Evolutionary conservation across 768 basidiomycete genomes (phyloP).

Genomic region (Hygrocybe coccinea): DNA sequence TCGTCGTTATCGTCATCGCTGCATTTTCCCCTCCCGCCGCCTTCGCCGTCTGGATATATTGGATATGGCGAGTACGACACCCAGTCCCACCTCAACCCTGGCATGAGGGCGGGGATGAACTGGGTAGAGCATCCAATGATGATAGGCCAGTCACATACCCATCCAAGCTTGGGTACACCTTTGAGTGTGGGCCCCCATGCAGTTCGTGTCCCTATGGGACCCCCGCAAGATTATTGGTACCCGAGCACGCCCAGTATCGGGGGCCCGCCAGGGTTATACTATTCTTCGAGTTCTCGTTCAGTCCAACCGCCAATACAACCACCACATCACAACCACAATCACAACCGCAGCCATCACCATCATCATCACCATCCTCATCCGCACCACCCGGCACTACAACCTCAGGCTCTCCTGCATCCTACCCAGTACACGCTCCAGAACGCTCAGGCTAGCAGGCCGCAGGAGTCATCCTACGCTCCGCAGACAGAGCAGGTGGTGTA

Average conservation of each 20-base stretch:
- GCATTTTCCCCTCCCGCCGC: slow-evolving; percentile 7
- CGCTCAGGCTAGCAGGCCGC: too few relatives aligned
- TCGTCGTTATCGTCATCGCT: slow-evolving; percentile 3
- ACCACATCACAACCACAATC: slow-evolving; percentile 10
- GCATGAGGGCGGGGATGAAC: slow-evolving; percentile 13
- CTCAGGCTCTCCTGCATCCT: slow-evolving; percentile 10
- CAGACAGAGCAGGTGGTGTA: too few relatives aligned
- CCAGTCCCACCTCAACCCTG: slow-evolving; percentile 5
- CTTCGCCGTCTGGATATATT: slow-evolving; percentile 10
- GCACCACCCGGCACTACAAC: slow-evolving; percentile 13
- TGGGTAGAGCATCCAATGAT: slow-evolving; percentile 28
- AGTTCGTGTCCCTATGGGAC: slow-evolving; percentile 2
- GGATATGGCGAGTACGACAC: slow-evolving; percentile 18
- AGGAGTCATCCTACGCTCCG: too few relatives aligned
- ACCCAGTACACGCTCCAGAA: slow-evolving; percentile 8
- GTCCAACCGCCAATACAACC: slow-evolving; percentile 10
- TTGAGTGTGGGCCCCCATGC: slow-evolving; percentile 7
- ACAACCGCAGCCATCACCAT: slow-evolving; percentile 8
- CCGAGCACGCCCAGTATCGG: neutral
- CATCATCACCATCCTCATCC: slow-evolving; percentile 6
- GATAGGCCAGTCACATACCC: slow-evolving; percentile 9
- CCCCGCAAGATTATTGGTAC: slow-evolving; percentile 13
- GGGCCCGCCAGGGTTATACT: slow-evolving; percentile 9
- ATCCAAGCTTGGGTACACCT: too few relatives aligned
- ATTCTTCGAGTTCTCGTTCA: slow-evolving; percentile 12